Evolutionary conservation across 1,284 basidiomycete genomes (phyloP).

Genomic region (Erythrobasidium hasegawianum): DNA sequence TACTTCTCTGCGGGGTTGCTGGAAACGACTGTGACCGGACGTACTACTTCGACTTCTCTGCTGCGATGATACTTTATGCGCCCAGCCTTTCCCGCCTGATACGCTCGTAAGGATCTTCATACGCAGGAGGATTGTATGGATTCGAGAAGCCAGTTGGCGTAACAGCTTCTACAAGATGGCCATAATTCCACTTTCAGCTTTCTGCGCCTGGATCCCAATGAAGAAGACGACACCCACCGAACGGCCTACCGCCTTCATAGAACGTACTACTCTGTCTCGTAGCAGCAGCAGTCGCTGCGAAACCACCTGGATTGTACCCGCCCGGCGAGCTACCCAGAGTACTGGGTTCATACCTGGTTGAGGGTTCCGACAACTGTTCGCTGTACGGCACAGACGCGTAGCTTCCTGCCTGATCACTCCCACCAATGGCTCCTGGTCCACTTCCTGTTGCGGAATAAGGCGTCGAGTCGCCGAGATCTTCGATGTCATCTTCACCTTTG

Average conservation of each 20-base stretch:
- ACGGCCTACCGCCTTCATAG: slow-evolving; percentile 34
- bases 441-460: background rate
- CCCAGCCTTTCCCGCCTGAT: slow-evolving; percentile 22
- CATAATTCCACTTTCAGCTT: no score
- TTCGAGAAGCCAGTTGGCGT: slow-evolving; percentile 30
- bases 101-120: slow-evolving; percentile 35
- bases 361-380: background rate
- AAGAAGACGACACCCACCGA: slow-evolving; percentile 20
- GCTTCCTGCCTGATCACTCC: no score
- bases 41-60: no score
- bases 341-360: background rate
- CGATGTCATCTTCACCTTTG: slow-evolving; percentile 18
- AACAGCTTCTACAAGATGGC: slow-evolving; percentile 12
- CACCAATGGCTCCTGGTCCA: background rate
- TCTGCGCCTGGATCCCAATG: no score
- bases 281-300: slow-evolving; percentile 11
- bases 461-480: background rate
- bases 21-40: no score
- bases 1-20: no score
- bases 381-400: background rate
- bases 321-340: slow-evolving; percentile 3
- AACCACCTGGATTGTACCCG: slow-evolving; percentile 12
- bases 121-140: slow-evolving; percentile 32
- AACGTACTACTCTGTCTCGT: slow-evolving; percentile 34
- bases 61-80: no score